Base-by-base conservation (phyloP, 148 eudicot genomes). In the Chenopodium quinoa region DNA sequence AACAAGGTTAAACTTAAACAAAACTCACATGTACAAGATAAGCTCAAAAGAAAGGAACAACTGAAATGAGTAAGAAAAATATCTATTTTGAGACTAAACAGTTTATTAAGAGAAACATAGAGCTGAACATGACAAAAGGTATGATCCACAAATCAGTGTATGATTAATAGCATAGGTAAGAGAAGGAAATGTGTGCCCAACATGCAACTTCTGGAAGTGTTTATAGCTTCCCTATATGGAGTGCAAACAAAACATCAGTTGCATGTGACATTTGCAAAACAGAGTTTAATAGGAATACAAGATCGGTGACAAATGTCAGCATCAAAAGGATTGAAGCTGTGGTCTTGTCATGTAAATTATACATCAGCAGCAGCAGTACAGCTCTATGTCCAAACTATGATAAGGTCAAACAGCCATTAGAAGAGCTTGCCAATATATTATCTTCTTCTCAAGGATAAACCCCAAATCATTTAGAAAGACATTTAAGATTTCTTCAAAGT, bases 1-100 rank as follows among this genome's bases (percentile, higher is more conserved):
- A 75, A 77, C 77, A 75, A 34, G 14, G 65, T 84, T 19, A 40
- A 40, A 40, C 29, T 56, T 14, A 7, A 19, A 70, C 44, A 40
- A 40, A 40, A 79, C 25, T 71, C 25, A 56, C 22, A 56, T 17
- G 19, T 56, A 56, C 7, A 56, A 56, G 19, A 56, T 56, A 56
- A 56, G 17, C 62, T 56, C 17, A 71, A 25, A 56, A 80, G 17
- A 56, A 73, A 40, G 1, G 34, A 60, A 62, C 40, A 27, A 25
- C 1, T 4, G 20, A 46, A 16, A 52, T 17, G 46, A 27, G 23
- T 31, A 44, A 16, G 14, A 3, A 32, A 32, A 13, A 16, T 7
- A 31, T 20, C 66, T 62, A 20, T 62, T 17, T 67, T 67, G 71
- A 67, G 37, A 13, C 46, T 13, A 20, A 67, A 29, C 37, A 67